Evolutionary conservation across 179 eudicot species (phyloP), one percentile per base, ranked within the genome.

Genomic region (Amaranthus tricolor): DNA sequence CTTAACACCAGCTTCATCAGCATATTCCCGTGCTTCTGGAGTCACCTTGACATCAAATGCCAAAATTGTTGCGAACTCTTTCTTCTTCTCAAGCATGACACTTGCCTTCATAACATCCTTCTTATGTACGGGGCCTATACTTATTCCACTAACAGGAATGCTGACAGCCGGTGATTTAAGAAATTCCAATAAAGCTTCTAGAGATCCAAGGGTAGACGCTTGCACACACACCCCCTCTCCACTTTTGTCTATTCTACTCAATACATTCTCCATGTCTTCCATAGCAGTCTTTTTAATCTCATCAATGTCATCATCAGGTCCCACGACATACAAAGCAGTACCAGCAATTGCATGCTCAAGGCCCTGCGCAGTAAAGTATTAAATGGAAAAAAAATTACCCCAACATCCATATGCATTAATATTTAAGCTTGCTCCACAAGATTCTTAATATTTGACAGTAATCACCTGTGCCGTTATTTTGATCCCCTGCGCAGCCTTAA

Each of bases 281-380:
- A 88, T 90, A 40, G 97, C 88, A 49, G 84, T 50, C 45, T 82
- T 90, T 66, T 83, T 92, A 14, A 90, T 82, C 65, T 84, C 87
- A 71, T 95, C 96, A 71, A 89, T 10, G 61, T 92, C 96, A 77
- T 95, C 99, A 82, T 89, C 77, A 73, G 91, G 90, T 75, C 91
- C 93, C 78, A 95, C 96, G 74, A 95, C 91, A 83, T 90, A 81
- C 16, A 95, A 83, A 52, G 85, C 83, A 21, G 97, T 92, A 66
- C 99, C 99, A 15, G 97, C 96, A 81, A 95, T 86, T 15, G 97
- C 94, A 81, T 95, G 97, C 88, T 95, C 97, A 80, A 95, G 95
- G 68, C 96, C 95, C 99, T 95, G 81, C 19, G 19, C 15, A 15
- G 21, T 0, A 68, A 43, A 24, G 16, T 11, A 50, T 12, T 6